These are phyloP conservation scores for Neonectria faginata DNA, from an alignment of 2,329 filamentous ascomycete species.

Conservation along the genomic window DNA sequence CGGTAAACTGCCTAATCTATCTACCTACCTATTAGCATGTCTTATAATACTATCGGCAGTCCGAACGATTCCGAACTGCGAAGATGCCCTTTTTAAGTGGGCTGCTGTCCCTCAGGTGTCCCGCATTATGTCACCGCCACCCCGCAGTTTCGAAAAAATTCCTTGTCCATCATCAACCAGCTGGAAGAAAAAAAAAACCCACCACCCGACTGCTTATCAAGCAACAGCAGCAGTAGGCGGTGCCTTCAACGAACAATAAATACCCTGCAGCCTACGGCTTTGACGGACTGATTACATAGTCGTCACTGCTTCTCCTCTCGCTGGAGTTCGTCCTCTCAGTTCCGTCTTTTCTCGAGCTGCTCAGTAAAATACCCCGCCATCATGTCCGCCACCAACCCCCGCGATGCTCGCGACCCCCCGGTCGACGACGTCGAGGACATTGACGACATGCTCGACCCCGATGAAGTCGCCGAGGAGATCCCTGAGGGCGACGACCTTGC, in stretches of 20 bases:
- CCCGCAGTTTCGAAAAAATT: constrained; percentile 46
- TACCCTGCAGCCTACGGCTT: neutral
- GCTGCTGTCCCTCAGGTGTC: constrained; percentile 12
- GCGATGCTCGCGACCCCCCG: constrained; percentile 33
- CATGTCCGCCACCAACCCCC: constrained; percentile 49
- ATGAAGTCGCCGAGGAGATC: constrained; percentile 78
- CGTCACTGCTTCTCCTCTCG: neutral
- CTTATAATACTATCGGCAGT: neutral
- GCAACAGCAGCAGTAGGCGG: constrained; percentile 32
- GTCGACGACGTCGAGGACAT: constrained; percentile 43
- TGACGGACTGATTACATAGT: neutral
- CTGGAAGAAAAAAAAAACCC: constrained; percentile 33
- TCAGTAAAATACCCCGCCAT: constrained; percentile 41
- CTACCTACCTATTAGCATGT: neutral
- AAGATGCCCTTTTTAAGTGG: constrained; percentile 10
- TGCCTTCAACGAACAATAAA: constrained; percentile 15
- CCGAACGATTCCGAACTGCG: neutral
- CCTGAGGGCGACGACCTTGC: constrained; percentile 78
- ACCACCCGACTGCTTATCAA: constrained; percentile 45
- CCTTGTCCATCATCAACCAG: constrained; percentile 35
- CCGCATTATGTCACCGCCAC: constrained; percentile 40
- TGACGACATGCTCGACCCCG: constrained; percentile 61
- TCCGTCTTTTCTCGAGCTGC: neutral
- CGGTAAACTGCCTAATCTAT: neutral
- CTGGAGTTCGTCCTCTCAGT: neutral